These are phyloP conservation scores for Ogataea wickerhamii DNA, from an alignment of 805 yeast genomes.

Conservation along the genomic window DNA sequence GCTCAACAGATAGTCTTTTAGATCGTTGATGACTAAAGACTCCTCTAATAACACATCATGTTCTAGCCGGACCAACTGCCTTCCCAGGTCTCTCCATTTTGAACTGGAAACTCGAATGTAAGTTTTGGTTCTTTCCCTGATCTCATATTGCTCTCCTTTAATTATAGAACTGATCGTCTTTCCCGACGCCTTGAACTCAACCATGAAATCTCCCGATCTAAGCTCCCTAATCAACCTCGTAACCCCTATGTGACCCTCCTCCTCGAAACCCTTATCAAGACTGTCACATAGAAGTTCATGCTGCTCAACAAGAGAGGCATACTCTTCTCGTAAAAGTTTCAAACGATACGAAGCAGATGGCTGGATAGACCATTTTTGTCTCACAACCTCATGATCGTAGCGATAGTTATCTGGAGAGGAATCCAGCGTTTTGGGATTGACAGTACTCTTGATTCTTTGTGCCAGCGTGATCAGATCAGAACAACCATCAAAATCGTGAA, in stretches of 20 bases:
- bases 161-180: slow-evolving; percentile 20
- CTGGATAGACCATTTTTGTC: slow-evolving; percentile 26
- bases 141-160: slow-evolving; percentile 10
- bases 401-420: slow-evolving; percentile 15
- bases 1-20: slow-evolving; percentile 45
- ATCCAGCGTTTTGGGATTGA: slow-evolving; percentile 18
- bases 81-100: slow-evolving; percentile 54
- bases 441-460: slow-evolving; percentile 28
- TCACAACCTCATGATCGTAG: slow-evolving; percentile 24
- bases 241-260: slow-evolving; percentile 25
- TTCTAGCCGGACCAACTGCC: slow-evolving; percentile 41
- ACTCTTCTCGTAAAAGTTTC: slow-evolving; percentile 16
- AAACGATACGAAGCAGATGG: slow-evolving; percentile 21
- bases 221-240: slow-evolving; percentile 24
- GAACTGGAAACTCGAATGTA: slow-evolving; percentile 36
- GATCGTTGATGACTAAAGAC: slow-evolving; percentile 42
- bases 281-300: slow-evolving; percentile 8
- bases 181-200: slow-evolving; percentile 26
- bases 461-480: slow-evolving; percentile 19
- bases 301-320: slow-evolving; percentile 16
- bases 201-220: slow-evolving; percentile 25
- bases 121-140: slow-evolving; percentile 26
- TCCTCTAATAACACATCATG: slow-evolving; percentile 55
- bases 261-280: slow-evolving; percentile 8
- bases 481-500: slow-evolving; percentile 15